Evolutionary conservation across 2,329 filamentous ascomycete genomes (phyloP).

Genomic region (Aspergillus neoniger): DNA sequence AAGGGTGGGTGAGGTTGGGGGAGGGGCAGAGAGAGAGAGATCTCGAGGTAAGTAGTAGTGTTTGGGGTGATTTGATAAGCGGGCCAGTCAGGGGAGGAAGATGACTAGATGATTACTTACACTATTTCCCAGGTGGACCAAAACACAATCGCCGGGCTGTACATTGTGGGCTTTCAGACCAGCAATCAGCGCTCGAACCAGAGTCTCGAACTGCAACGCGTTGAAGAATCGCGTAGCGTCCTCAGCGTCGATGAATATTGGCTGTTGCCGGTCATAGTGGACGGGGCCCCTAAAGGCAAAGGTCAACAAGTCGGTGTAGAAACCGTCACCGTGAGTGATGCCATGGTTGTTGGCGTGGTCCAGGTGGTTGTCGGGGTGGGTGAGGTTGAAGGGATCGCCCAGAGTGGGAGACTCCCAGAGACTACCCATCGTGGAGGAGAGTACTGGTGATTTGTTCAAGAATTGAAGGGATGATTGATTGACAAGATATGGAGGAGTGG

Average conservation of each 20-base stretch:
- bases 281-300: constrained; percentile 43
- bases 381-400: constrained; percentile 1
- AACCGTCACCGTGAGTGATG: not conserved
- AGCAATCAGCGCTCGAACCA: constrained; percentile 44
- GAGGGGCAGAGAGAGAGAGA: not conserved
- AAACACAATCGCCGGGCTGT: constrained; percentile 45
- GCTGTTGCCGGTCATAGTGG: constrained; percentile 39
- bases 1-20: constrained; percentile 2
- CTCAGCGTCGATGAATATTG: constrained; percentile 47
- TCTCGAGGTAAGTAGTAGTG: not conserved
- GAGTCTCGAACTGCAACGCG: constrained; percentile 34
- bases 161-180: constrained; percentile 43
- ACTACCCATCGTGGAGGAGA: constrained; percentile 22
- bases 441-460: constrained; percentile 1
- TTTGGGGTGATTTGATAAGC: not conserved
- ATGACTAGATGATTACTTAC: constrained; percentile 30
- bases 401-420: constrained; percentile 25
- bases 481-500: not conserved
- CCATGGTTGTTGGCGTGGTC: not conserved
- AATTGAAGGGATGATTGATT: not conserved
- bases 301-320: constrained; percentile 44
- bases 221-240: constrained; percentile 41
- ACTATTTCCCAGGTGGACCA: constrained; percentile 46
- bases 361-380: not conserved
- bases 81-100: constrained; percentile 8